Percentiles rank a stretch among this genome's conserved stretches.
Evolutionary conservation across 306 rosid species (phyloP).

Genomic region (Quercus mongolica): DNA sequence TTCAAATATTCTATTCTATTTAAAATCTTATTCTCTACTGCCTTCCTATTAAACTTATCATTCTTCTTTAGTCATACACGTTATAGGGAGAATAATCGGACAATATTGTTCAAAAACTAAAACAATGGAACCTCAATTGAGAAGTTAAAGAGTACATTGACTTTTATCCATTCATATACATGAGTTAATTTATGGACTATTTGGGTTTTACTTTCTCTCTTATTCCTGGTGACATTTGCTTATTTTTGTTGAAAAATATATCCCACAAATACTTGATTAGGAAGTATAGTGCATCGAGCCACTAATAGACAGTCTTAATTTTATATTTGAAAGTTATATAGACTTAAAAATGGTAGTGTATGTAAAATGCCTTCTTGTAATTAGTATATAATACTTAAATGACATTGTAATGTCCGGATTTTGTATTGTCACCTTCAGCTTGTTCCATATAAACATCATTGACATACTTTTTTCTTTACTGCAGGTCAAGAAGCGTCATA

Average conservation of each 20-base stretch:
- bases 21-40: not conserved
- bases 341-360: not conserved
- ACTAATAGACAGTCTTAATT: not conserved
- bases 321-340: not conserved
- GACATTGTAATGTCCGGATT: not conserved
- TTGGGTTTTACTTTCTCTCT: not conserved
- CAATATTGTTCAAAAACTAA: not conserved
- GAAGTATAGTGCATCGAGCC: not conserved
- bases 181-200: not conserved
- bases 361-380: not conserved
- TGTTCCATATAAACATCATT: not conserved
- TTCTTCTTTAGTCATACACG: not conserved
- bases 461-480: not conserved
- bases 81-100: not conserved
- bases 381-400: not conserved
- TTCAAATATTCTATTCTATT: not conserved
- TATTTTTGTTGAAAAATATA: not conserved
- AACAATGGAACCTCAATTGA: not conserved
- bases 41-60: not conserved
- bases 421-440: not conserved
- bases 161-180: not conserved
- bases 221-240: not conserved
- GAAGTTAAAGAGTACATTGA: not conserved
- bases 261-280: no score
- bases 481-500: conserved; percentile 40